These are phyloP conservation scores for Coemansia reversa DNA, from an alignment of 192 early-diverging fungal species.

Conservation along the genomic window DNA sequence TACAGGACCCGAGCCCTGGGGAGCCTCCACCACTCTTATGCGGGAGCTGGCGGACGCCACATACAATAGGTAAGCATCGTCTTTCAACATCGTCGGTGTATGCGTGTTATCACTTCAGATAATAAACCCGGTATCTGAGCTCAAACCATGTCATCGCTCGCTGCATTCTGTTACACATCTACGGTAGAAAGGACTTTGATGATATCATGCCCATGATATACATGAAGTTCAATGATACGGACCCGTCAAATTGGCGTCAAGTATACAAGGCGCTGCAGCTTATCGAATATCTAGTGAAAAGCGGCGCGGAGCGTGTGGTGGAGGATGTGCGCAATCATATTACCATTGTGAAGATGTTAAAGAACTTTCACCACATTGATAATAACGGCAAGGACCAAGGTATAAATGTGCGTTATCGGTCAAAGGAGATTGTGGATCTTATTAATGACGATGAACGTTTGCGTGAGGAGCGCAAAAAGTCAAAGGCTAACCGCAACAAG, in stretches of 20 bases:
- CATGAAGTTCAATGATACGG: slow-evolving; percentile 80
- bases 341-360: slow-evolving; percentile 84
- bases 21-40: slow-evolving; percentile 91
- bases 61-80: slow-evolving; percentile 67
- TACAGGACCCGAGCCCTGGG: slow-evolving; percentile 92
- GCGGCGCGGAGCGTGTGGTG: slow-evolving; percentile 90
- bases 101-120: background rate
- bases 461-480: slow-evolving; percentile 84
- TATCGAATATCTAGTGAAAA: slow-evolving; percentile 92
- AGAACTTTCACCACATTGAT: slow-evolving; percentile 87
- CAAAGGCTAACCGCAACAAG: slow-evolving; percentile 86
- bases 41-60: slow-evolving; percentile 92
- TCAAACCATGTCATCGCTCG: background rate
- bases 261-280: slow-evolving; percentile 96
- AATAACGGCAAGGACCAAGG: slow-evolving; percentile 97
- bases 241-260: slow-evolving; percentile 84
- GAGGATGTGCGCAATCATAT: slow-evolving; percentile 83
- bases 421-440: slow-evolving; percentile 87
- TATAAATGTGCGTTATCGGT: slow-evolving; percentile 84
- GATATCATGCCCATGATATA: slow-evolving; percentile 96
- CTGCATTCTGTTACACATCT: background rate
- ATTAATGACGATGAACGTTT: slow-evolving; percentile 75
- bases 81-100: background rate
- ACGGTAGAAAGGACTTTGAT: slow-evolving; percentile 77
- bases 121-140: background rate